Percentiles rank a stretch among this genome's conserved stretches.
Conservation (phyloP, 306 rosid species). For the Prunus mongolica region DNA sequence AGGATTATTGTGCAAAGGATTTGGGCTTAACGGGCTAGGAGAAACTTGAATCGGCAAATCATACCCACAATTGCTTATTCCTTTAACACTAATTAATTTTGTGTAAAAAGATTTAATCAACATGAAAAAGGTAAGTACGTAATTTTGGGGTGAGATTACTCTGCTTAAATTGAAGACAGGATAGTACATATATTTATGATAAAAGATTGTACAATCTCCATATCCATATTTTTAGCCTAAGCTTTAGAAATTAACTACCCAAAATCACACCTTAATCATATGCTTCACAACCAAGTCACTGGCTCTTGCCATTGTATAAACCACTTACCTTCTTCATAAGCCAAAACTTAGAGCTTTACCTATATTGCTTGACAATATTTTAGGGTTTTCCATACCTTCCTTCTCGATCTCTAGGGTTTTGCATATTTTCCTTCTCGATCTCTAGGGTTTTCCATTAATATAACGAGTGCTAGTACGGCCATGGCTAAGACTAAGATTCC, state of each 20-base stretch:
- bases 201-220: background rate
- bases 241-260: background rate
- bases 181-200: background rate
- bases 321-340: background rate
- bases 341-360: background rate
- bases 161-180: background rate
- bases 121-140: background rate
- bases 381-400: background rate
- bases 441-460: background rate
- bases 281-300: background rate
- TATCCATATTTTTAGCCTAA: background rate
- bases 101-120: too few relatives aligned
- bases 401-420: background rate
- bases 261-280: background rate
- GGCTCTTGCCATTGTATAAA: background rate
- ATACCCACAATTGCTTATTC: too few relatives aligned
- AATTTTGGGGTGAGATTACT: background rate
- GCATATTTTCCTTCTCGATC: background rate
- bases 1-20: too few relatives aligned
- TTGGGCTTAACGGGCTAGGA: too few relatives aligned
- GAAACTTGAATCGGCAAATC: too few relatives aligned
- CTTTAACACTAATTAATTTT: too few relatives aligned
- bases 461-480: background rate
- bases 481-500: background rate
- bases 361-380: background rate